Evolutionary conservation across 1,139 yeast species (phyloP), one percentile per base, ranked within the genome.

Genomic region (Taiozyma sp.): DNA sequence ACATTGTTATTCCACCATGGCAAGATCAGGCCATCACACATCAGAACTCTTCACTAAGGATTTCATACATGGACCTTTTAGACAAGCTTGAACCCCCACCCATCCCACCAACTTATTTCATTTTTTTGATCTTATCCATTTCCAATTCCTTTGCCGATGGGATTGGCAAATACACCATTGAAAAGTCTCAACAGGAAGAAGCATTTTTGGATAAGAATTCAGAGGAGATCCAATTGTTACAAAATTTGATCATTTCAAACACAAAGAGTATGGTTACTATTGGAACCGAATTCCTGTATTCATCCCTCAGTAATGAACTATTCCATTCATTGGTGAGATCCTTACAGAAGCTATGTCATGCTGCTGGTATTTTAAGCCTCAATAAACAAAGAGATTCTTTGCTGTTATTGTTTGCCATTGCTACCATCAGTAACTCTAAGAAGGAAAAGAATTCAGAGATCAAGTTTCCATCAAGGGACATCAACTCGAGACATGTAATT

Each of bases 301-400:
- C 90, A 0, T 72, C 83, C 2, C 69, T 88, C 65, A 96, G 89
- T 60, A 75, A 77, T 50, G 91, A 85, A 22, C 63, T 81, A 26
- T 84, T 88, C 62, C 88, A 85, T 53, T 68, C 72, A 13, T 61
- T 81, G 16, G 81, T 90, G 2, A 73, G 96, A 46, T 79, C 95
- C 0, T 73, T 88, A 9, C 97, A 91, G 64, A 84, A 84, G 55
- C 74, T 87, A 48, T 80, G 95, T 6, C 97, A 90, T 62, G 81
- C 93, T 0, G 76, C 93, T 0, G 97, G 97, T 0, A 70, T 88
- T n/a, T 68, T 90, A 34, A 82, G 81, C 0, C 64, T 85, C 22
- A 62, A 67, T 1, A 69, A 70, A 0, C 73, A 84, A 14, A 70
- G 95, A 48, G 87, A 88, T 62, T 77, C 80, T 3, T 75, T 87